These are phyloP conservation scores for Capsicum pubescens DNA, from an alignment of 257 asterid species.

Conservation along the genomic window DNA sequence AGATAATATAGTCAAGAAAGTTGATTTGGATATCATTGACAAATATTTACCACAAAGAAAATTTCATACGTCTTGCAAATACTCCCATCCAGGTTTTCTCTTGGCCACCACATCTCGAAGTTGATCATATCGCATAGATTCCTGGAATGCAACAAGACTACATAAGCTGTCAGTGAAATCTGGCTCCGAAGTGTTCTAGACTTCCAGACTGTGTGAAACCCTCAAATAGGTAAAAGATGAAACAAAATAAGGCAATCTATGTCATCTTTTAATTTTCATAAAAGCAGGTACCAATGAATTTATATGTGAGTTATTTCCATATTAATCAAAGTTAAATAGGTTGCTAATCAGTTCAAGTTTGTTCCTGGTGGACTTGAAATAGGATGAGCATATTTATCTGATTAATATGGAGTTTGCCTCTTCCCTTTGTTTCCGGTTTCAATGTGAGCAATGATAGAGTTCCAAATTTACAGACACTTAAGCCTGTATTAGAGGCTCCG, in stretches of 20 bases:
- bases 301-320: not conserved
- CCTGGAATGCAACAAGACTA: constrained; percentile 52
- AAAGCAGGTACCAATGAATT: constrained; percentile 4
- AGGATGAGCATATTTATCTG: not conserved
- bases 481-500: not conserved
- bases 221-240: constrained; percentile 1
- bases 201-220: not conserved
- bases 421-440: not conserved
- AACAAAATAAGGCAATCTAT: not conserved
- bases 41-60: constrained; percentile 22
- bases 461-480: not conserved
- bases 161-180: constrained; percentile 6
- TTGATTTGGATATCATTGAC: not conserved
- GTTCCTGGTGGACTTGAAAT: constrained; percentile 16
- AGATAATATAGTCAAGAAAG: constrained; percentile 33
- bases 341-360: not conserved
- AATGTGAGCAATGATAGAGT: not conserved
- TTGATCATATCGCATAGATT: constrained; percentile 85
- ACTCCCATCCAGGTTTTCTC: constrained; percentile 96
- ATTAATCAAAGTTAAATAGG: constrained; percentile 17
- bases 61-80: constrained; percentile 80
- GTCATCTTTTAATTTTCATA: not conserved
- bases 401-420: not conserved
- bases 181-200: not conserved
- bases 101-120: constrained; percentile 86